Conservation (phyloP, 805 yeast genomes). For the Tetrapisispora arboricola region DNA sequence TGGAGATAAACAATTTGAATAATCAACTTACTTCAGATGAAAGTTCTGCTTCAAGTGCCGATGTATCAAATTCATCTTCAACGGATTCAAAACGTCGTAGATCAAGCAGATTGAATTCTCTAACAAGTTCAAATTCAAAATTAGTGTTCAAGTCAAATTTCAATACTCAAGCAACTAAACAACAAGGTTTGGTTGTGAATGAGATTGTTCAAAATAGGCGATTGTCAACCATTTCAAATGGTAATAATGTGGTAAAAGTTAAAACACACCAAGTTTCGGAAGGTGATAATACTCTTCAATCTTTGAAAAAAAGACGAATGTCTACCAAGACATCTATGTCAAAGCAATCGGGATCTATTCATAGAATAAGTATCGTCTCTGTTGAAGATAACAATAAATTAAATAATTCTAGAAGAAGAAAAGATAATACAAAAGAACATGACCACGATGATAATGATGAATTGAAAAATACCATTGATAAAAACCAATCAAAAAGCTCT, state of each 20-base stretch:
- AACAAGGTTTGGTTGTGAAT: slow-evolving; percentile 2
- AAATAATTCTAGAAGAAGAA: too few relatives aligned
- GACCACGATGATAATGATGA: not conserved
- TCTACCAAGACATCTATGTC: slow-evolving; percentile 18
- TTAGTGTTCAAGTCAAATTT: slow-evolving; percentile 25
- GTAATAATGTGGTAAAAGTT: slow-evolving; percentile 11
- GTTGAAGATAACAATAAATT: slow-evolving; percentile 1
- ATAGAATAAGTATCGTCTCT: slow-evolving; percentile 28
- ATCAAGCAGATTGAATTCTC: slow-evolving; percentile 32
- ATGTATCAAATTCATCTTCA: not conserved
- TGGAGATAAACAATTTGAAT: not conserved
- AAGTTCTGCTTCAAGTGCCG: too few relatives aligned
- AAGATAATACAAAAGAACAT: slow-evolving; percentile 1
- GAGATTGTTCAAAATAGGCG: slow-evolving; percentile 7
- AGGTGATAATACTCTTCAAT: slow-evolving; percentile 21
- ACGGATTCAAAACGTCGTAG: slow-evolving; percentile 11
- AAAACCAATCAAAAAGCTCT: not conserved
- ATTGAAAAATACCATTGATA: not conserved
- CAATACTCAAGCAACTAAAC: slow-evolving; percentile 5
- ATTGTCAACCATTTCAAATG: slow-evolving; percentile 17
- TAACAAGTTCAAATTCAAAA: slow-evolving; percentile 27
- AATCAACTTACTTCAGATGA: not conserved
- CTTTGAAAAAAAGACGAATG: slow-evolving; percentile 24
- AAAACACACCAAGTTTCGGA: slow-evolving; percentile 16
- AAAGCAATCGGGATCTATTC: slow-evolving; percentile 21